A percentile compares a stretch with the other conserved stretches of the same genome.
Evolutionary conservation across 495 filamentous ascomycete genomes (phyloP).

Genomic region (Sporormia fimetaria): DNA sequence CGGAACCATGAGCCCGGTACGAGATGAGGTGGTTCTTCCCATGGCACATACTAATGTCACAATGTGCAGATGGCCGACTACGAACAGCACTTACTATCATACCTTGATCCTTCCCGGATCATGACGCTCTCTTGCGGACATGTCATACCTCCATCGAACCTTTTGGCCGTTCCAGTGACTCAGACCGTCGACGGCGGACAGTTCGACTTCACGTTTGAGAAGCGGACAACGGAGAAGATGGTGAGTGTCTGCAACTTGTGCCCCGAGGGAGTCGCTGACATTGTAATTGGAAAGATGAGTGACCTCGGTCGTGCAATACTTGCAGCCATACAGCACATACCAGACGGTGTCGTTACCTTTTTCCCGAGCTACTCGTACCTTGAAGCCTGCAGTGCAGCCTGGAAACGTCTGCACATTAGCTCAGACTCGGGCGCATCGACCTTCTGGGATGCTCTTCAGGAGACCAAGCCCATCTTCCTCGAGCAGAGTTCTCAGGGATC

Average conservation of each 20-base stretch:
- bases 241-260: slow-evolving; percentile 28
- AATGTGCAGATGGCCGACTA: slow-evolving; percentile 66
- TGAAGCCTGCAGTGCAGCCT: slow-evolving; percentile 54
- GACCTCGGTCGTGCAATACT: slow-evolving; percentile 64
- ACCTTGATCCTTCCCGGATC: slow-evolving; percentile 51
- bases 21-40: background rate
- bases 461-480: slow-evolving; percentile 31
- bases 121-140: slow-evolving; percentile 85
- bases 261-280: no score
- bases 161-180: slow-evolving; percentile 57
- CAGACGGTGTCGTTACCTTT: slow-evolving; percentile 90
- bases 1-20: slow-evolving; percentile 88
- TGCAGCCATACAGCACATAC: slow-evolving; percentile 59
- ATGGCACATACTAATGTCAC: slow-evolving; percentile 5
- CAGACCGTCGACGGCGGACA: slow-evolving; percentile 44
- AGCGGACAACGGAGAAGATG: slow-evolving; percentile 48
- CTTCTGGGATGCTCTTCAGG: slow-evolving; percentile 19
- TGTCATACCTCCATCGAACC: slow-evolving; percentile 74
- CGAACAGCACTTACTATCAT: slow-evolving; percentile 69
- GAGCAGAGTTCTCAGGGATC: slow-evolving; percentile 22
- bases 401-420: slow-evolving; percentile 40
- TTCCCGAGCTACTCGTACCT: slow-evolving; percentile 93
- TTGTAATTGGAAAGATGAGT: slow-evolving; percentile 46
- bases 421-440: slow-evolving; percentile 21
- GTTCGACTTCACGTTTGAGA: slow-evolving; percentile 82